phyloP scores from a whole-genome alignment of 2,329 filamentous ascomycete genomes.

The Orbilia oligospora region DNA sequence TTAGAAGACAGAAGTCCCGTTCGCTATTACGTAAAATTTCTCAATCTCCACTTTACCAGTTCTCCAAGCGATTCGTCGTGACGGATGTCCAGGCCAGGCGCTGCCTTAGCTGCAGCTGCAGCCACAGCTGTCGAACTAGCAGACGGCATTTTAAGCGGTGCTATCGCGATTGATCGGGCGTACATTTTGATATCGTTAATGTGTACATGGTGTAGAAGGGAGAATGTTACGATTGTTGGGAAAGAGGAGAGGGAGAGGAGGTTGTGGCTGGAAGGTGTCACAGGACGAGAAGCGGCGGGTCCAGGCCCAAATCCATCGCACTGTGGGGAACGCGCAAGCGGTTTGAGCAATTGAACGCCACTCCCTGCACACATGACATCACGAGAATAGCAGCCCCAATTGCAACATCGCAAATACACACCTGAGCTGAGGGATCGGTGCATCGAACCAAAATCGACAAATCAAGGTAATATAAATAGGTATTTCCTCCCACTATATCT shows the following conservation, averaged over 20 bases:
- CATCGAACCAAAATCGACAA: too few relatives aligned
- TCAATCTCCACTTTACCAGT: slow-evolving; percentile 40
- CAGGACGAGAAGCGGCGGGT: slow-evolving; percentile 11
- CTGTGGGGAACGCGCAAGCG: slow-evolving; percentile 52
- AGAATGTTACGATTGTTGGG: neutral
- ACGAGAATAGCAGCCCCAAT: neutral
- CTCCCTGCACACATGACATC: slow-evolving; percentile 31
- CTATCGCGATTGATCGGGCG: slow-evolving; percentile 34
- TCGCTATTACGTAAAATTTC: slow-evolving; percentile 26
- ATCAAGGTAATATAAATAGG: too few relatives aligned
- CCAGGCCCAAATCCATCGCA: slow-evolving; percentile 1
- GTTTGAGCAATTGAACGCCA: neutral
- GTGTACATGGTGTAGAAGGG: neutral
- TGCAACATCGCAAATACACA: slow-evolving; percentile 12
- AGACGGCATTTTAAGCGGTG: slow-evolving; percentile 22
- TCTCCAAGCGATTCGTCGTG: slow-evolving; percentile 56
- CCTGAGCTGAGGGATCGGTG: too few relatives aligned
- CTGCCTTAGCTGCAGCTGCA: slow-evolving; percentile 33
- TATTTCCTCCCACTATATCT: too few relatives aligned
- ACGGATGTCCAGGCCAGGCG: slow-evolving; percentile 31
- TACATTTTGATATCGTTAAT: slow-evolving; percentile 23
- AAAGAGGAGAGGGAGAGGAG: slow-evolving; percentile 24
- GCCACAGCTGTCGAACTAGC: slow-evolving; percentile 16
- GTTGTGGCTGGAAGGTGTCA: slow-evolving; percentile 35
- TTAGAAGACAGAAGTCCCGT: neutral